Conservation (phyloP, 495 filamentous ascomycete genomes). For the Xylaria longipes region DNA sequence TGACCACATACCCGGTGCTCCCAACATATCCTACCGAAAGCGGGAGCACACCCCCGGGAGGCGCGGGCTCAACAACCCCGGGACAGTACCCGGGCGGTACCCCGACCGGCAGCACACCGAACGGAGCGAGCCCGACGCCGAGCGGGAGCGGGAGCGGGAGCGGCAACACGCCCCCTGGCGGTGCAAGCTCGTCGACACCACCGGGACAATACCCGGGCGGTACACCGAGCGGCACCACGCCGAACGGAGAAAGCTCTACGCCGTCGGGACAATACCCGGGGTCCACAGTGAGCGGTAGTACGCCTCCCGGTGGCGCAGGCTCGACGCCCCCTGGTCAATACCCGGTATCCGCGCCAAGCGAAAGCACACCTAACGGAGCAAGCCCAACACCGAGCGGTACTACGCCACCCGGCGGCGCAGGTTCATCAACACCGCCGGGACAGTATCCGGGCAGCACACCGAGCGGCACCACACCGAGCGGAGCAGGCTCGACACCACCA, state of each 20-base stretch:
- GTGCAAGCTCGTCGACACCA: too few relatives aligned
- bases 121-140: not conserved
- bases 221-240: not conserved
- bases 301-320: not conserved
- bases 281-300: not conserved
- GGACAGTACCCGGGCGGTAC: not conserved
- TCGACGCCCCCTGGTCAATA: not conserved
- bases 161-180: too few relatives aligned
- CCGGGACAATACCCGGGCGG: not conserved
- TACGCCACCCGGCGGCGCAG: not conserved
- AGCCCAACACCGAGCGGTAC: not conserved
- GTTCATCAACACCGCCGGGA: not conserved
- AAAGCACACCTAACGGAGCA: not conserved
- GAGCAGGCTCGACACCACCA: not conserved
- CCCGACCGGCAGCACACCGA: too few relatives aligned
- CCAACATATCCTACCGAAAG: not conserved
- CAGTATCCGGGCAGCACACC: not conserved
- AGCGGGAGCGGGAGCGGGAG: too few relatives aligned
- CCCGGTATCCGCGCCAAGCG: not conserved
- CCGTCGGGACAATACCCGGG: not conserved
- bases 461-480: not conserved
- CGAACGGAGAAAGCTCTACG: too few relatives aligned
- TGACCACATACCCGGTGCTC: not conserved
- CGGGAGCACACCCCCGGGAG: not conserved
- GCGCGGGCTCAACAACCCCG: constrained; percentile 6